A percentile compares a stretch with the other conserved stretches of the same genome.
Conservation (phyloP, 139 green algal species). For the Chlorella vulgaris region DNA sequence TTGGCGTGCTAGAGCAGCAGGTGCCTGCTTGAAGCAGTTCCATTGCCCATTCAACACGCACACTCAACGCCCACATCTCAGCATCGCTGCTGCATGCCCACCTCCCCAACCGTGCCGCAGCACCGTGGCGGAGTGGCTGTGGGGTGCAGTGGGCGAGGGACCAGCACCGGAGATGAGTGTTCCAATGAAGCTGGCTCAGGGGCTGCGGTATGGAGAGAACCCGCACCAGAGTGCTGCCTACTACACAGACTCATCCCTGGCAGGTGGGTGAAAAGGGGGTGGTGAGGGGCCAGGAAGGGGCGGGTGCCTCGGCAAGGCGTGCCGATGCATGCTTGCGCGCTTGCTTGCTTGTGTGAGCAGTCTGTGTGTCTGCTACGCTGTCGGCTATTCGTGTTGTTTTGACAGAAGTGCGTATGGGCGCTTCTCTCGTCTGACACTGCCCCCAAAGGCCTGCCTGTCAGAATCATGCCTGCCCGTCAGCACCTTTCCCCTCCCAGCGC, state of each 20-base stretch:
- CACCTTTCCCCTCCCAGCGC: too few relatives aligned
- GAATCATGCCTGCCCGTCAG: too few relatives aligned
- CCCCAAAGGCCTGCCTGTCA: too few relatives aligned
- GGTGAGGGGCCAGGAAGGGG: neutral
- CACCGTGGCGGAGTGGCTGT: conserved; percentile 30
- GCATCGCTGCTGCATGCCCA: too few relatives aligned
- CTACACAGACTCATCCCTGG: conserved; percentile 91
- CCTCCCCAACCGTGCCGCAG: neutral
- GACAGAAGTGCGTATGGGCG: too few relatives aligned
- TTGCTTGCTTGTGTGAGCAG: too few relatives aligned
- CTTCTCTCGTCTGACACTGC: too few relatives aligned
- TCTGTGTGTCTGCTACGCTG: too few relatives aligned
- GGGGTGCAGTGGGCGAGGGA: conserved; percentile 14
- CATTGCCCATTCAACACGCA: neutral
- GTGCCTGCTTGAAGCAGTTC: neutral
- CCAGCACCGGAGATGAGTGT: conserved; percentile 70
- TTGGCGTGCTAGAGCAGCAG: neutral
- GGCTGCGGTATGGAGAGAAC: conserved; percentile 97
- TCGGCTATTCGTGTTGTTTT: too few relatives aligned
- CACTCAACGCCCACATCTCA: too few relatives aligned
- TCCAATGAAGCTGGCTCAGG: conserved; percentile 76
- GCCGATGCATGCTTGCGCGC: too few relatives aligned
- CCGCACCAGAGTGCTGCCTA: conserved; percentile 97
- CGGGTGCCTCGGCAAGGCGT: neutral
- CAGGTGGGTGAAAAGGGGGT: conserved; percentile 3